phyloP scores from a whole-genome alignment of 2,329 filamentous ascomycete genomes.

The Xylaria sp. region DNA sequence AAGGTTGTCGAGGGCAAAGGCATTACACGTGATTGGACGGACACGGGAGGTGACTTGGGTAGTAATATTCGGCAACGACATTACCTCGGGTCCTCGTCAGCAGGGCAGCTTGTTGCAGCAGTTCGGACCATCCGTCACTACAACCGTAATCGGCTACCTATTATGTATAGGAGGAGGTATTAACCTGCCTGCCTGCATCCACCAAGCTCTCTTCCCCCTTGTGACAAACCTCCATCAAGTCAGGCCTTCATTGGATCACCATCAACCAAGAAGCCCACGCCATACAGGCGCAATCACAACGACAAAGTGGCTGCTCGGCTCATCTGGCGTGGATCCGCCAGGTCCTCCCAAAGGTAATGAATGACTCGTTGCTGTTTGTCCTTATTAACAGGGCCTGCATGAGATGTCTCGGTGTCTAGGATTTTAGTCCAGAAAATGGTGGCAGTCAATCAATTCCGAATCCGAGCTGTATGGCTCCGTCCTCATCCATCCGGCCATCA shows the following conservation, averaged over 20 bases:
- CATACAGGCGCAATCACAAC: slow-evolving; percentile 1
- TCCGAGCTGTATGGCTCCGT: slow-evolving; percentile 2
- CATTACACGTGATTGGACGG: too few species aligned
- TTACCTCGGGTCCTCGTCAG: neutral
- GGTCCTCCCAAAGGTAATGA: neutral
- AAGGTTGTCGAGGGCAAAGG: too few species aligned
- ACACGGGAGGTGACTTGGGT: too few species aligned
- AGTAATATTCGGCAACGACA: neutral
- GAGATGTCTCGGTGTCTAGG: slow-evolving; percentile 27
- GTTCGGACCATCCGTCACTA: neutral
- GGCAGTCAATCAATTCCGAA: slow-evolving; percentile 14
- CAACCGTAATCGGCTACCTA: neutral
- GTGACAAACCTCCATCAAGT: slow-evolving; percentile 3
- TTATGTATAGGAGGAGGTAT: too few species aligned
- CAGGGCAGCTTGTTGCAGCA: neutral
- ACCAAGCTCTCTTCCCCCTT: neutral
- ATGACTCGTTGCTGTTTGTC: slow-evolving; percentile 15
- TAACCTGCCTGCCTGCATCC: neutral
- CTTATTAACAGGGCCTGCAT: slow-evolving; percentile 17
- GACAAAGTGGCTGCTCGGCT: slow-evolving; percentile 1
- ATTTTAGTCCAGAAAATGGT: slow-evolving; percentile 23
- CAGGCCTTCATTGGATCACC: slow-evolving; percentile 16
- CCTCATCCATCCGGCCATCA: neutral
- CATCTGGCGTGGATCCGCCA: slow-evolving; percentile 12
- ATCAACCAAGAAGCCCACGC: slow-evolving; percentile 14